Evolutionary conservation across 1,284 basidiomycete species (phyloP), one percentile per base, ranked within the genome.

Genomic region (Trichosporon inkin): DNA sequence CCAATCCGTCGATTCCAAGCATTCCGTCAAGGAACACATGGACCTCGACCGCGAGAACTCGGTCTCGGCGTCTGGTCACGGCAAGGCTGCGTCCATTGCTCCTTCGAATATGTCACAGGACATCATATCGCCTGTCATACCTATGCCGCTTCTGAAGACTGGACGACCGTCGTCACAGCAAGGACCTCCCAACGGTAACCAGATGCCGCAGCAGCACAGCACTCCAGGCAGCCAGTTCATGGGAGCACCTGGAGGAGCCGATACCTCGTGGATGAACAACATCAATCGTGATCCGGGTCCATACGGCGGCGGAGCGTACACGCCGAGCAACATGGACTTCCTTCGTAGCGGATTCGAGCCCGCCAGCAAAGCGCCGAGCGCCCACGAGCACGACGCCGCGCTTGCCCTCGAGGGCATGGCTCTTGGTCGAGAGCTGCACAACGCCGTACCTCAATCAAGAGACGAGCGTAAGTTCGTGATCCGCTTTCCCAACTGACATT

Each of bases 331-430:
- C 16, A 49, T 49, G 44, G 44, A 49, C 22, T 49, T 49, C 24
- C 44, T 49, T 13, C 44, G 44, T 14, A 49, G 44, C 24, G 44
- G 44, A 3, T 49, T 49, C 44, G 62, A 63, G 53, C 62, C 62
- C 1, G 61, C 57, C 3, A 57, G 60, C 55, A 64, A 64, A 11
- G 62, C 62, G 2, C 63, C 64, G 2, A 61, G 61, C 17, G 59
- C 57, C 5, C 61, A 63, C 55, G 61, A 65, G 51, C 64, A 65
- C 24, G 58, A 70, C 49, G 63, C 63, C 3, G 60, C 63, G 3
- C 52, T 62, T 1, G 57, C 65, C 14, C 61, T 74, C 40, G 63
- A 64, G 37, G 63, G 63, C 19, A 62, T 64, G 60, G 63, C 63
- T 1, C 60, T 64, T 10, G 63, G 62, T 24, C 59, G 62, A 10